phyloP scores from a whole-genome alignment of 2,329 filamentous ascomycete species.

The Didymella sp. region DNA sequence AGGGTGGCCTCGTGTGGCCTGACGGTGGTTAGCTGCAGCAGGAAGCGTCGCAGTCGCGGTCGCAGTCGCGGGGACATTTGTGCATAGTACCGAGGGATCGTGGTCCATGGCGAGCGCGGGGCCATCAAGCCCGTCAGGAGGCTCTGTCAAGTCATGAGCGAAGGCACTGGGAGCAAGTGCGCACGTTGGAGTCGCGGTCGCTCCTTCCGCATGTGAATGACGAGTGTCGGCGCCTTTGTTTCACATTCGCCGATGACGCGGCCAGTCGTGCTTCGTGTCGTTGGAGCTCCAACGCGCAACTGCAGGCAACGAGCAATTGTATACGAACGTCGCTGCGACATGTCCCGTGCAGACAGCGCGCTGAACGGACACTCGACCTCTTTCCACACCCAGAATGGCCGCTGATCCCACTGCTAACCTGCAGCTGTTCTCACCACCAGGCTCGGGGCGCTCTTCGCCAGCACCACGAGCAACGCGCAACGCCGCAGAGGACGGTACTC shows the following conservation, averaged over 20 bases:
- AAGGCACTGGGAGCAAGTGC: background rate
- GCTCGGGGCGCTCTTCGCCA: conserved; percentile 82
- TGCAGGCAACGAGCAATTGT: conserved; percentile 29
- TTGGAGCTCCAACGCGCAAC: conserved; percentile 6
- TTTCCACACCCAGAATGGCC: conserved; percentile 46
- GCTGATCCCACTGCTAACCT: conserved; percentile 47
- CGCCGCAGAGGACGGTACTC: conserved; percentile 77
- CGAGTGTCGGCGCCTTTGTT: conserved; percentile 21
- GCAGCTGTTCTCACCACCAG: conserved; percentile 70
- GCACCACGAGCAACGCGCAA: conserved; percentile 78
- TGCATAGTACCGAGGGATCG: conserved; percentile 5
- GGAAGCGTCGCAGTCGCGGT: too few relatives aligned
- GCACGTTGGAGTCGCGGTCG: conserved; percentile 16
- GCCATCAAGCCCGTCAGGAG: conserved; percentile 6
- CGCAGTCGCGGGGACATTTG: background rate
- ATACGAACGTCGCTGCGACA: conserved; percentile 30
- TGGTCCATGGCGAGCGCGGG: conserved; percentile 11
- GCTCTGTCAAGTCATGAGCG: conserved; percentile 7
- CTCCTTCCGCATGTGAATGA: conserved; percentile 29
- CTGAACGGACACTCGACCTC: conserved; percentile 24
- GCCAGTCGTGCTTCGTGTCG: conserved; percentile 29
- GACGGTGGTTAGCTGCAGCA: conserved; percentile 15
- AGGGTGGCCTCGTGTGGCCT: conserved; percentile 19
- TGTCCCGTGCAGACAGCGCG: conserved; percentile 34
- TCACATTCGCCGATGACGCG: conserved; percentile 16